Base-by-base conservation (phyloP, 1,284 basidiomycete genomes). In the Puccinia horiana region DNA sequence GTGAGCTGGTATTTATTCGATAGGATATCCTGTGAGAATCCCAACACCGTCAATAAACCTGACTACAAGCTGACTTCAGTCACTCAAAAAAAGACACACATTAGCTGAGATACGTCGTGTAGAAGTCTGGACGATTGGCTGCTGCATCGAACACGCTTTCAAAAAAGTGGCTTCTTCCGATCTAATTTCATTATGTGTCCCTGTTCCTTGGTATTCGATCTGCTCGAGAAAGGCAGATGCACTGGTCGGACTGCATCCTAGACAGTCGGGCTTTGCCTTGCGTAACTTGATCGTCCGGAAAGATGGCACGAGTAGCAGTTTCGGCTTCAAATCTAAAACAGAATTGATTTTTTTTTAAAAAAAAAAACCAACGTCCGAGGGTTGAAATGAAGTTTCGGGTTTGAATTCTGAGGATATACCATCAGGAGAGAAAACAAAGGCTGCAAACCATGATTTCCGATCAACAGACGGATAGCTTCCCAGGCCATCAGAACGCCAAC, bases 401-500 rank as follows among this genome's bases (percentile, higher is more conserved):
- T 23, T 26, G 29, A 70, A 35, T 12, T n/a, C 32, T 42, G 29
- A 70, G 67, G 63, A 72, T 6, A 65, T 32, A 23, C 14, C 14
- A 20, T 14, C 4, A 23, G 23, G 11, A 52, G 14, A 23, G 44
- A 69, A 69, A 29, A 11, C 35, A 67, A 54, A 35, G 35, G 76
- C 18, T 18, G 87, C 91, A 81, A 85, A 93, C 94, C 92, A 84
- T 92, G 90, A 54, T 91, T 86, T 0, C 92, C 93, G 0, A 91
- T 88, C 18, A 97, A 88, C 42, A 96, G 89, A 86, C 94, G 95
- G 86, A 98, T 92, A 0, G 94, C 90, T 87, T 98, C 96, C 20
- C 94, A 87, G 0, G 96, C 97, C 89, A 98, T 96, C 85, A 96
- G 88, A 73, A 92, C 93, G 12, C 97, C 97, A 37, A 99, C 93